phyloP scores from a whole-genome alignment of 164 flowering plant genomes.

The Nymphaea colorata region DNA sequence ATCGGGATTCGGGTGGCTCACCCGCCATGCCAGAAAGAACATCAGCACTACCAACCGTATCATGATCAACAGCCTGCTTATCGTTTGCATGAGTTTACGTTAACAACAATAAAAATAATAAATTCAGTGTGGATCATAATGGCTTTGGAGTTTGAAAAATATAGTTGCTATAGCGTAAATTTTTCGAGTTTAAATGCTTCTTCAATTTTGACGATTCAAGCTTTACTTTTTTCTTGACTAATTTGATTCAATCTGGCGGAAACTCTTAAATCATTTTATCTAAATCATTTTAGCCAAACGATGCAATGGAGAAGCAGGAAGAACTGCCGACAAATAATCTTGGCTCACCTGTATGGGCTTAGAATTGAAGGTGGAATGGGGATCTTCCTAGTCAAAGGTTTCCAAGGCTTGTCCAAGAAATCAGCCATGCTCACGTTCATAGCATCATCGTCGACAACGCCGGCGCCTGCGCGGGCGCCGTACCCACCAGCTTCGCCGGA shows the following conservation, averaged over 20 bases:
- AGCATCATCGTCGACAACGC: slow-evolving; percentile 18
- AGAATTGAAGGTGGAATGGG: slow-evolving; percentile 56
- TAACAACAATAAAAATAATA: too few relatives aligned
- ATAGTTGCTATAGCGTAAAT: too few relatives aligned
- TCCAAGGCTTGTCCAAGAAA: slow-evolving; percentile 66
- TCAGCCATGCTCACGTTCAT: slow-evolving; percentile 31
- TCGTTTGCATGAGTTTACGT: too few relatives aligned
- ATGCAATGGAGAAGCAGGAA: neutral
- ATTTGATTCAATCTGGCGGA: too few relatives aligned
- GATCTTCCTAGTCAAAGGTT: slow-evolving; percentile 70
- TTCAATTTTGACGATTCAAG: neutral
- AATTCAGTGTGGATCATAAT: too few relatives aligned
- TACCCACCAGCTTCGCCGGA: slow-evolving; percentile 30
- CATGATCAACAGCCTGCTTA: slow-evolving; percentile 39
- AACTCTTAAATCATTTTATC: too few relatives aligned
- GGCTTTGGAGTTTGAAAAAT: neutral
- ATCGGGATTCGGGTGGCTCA: slow-evolving; percentile 50
- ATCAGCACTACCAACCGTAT: slow-evolving; percentile 50
- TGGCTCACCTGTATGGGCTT: slow-evolving; percentile 65
- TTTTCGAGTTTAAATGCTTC: too few relatives aligned
- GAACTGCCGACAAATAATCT: too few relatives aligned
- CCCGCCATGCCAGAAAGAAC: slow-evolving; percentile 60
- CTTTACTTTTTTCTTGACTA: neutral
- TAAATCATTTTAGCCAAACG: too few relatives aligned
- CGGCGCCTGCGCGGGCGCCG: slow-evolving; percentile 14